A percentile compares a stretch with the other conserved stretches of the same genome.
Evolutionary conservation across 208 protist species (phyloP).

Genomic region (Wallacemonas sp.): DNA sequence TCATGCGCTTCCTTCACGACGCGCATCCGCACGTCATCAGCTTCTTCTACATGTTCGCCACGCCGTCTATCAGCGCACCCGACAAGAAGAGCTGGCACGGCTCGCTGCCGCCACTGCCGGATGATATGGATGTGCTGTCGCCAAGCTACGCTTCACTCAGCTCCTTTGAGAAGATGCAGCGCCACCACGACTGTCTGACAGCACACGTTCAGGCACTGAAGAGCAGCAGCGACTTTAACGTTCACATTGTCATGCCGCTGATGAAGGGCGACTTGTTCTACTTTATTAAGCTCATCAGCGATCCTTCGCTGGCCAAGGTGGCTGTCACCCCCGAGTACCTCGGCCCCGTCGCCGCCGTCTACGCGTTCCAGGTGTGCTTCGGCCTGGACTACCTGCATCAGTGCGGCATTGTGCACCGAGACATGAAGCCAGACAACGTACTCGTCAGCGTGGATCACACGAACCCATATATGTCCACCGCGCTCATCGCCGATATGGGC

Average conservation of each 20-base stretch:
- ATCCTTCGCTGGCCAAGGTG: conserved; percentile 16
- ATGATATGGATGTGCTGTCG: conserved; percentile 41
- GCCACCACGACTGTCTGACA: conserved; percentile 45
- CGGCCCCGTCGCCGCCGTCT: conserved; percentile 60
- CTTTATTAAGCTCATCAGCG: conserved; percentile 53
- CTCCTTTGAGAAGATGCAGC: conserved; percentile 20
- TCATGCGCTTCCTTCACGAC: conserved; percentile 94
- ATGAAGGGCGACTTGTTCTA: conserved; percentile 83
- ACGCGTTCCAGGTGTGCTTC: conserved; percentile 85
- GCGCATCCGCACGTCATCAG: conserved; percentile 94
- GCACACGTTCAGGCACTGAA: conserved; percentile 19
- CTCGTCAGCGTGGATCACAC: conserved; percentile 79
- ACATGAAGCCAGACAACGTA: conserved; percentile 98
- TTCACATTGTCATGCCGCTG: conserved; percentile 90
- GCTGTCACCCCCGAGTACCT: conserved; percentile 44
- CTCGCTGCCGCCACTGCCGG: conserved; percentile 41
- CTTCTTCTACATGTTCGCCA: conserved; percentile 95
- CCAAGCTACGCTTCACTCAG: conserved; percentile 27
- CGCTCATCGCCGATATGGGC: conserved; percentile 86
- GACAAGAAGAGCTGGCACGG: conserved; percentile 12
- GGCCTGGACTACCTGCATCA: conserved; percentile 91
- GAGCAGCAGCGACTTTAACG: conserved; percentile 52
- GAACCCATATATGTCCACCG: conserved; percentile 64
- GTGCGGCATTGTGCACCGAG: conserved; percentile 92
- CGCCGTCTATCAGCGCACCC: conserved; percentile 22